Evolutionary conservation across 2,329 filamentous ascomycete genomes (phyloP).

Genomic region (Cladosporium sp.): DNA sequence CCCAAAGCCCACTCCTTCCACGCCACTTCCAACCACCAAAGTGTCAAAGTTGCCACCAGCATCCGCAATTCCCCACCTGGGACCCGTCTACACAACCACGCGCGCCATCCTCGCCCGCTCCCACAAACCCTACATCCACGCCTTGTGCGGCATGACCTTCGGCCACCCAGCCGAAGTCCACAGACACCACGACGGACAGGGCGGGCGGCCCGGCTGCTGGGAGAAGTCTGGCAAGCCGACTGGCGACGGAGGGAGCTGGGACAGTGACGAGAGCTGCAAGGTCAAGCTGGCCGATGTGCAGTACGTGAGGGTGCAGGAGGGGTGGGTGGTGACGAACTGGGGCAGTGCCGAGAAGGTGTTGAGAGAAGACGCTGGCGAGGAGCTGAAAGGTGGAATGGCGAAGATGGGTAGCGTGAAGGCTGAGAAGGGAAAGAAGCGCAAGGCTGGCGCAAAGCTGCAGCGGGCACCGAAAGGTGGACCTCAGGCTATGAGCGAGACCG

Average conservation of each 20-base stretch:
- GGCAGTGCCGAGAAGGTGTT: neutral
- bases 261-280: slow-evolving; percentile 30
- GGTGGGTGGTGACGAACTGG: slow-evolving; percentile 25
- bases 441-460: neutral
- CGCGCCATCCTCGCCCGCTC: slow-evolving; percentile 29
- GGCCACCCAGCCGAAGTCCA: slow-evolving; percentile 32
- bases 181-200: slow-evolving; percentile 27
- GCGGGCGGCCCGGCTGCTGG: slow-evolving; percentile 19
- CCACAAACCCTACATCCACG: slow-evolving; percentile 32
- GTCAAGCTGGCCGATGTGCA: slow-evolving; percentile 26
- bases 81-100: slow-evolving; percentile 28
- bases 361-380: neutral
- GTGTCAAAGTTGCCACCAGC: neutral
- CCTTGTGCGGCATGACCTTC: slow-evolving; percentile 30
- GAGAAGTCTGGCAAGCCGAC: slow-evolving; percentile 18
- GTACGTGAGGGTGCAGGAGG: slow-evolving; percentile 28
- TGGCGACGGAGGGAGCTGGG: slow-evolving; percentile 23
- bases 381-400: neutral
- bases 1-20: neutral
- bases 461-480: neutral
- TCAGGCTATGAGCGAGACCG: neutral
- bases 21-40: neutral
- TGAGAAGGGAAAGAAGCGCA: neutral
- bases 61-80: slow-evolving; percentile 24
- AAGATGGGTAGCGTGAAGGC: neutral